phyloP scores from a whole-genome alignment of 371 early-diverging fungal species.

The Funneliformis caledonium region DNA sequence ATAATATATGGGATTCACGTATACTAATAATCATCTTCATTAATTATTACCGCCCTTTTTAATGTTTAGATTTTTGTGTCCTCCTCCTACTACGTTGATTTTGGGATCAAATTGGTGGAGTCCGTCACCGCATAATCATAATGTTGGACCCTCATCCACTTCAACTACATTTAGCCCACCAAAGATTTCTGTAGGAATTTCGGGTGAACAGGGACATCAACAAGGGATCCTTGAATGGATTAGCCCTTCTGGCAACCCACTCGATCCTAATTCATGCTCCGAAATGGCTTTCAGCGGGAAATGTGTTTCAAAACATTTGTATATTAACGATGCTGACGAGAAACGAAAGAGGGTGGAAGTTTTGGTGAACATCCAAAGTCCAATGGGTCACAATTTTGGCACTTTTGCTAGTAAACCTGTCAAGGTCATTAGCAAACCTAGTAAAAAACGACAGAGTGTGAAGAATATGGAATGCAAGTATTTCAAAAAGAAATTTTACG shows the following conservation, averaged over 20 bases:
- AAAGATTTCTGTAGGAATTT: constrained; percentile 48
- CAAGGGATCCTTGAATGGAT: constrained; percentile 53
- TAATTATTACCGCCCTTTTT: constrained; percentile 24
- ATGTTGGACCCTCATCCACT: constrained; percentile 28
- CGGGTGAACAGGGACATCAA: constrained; percentile 49
- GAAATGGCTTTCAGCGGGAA: constrained; percentile 59
- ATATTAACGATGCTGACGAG: constrained; percentile 83
- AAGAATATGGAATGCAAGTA: constrained; percentile 79
- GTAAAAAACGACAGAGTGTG: constrained; percentile 83
- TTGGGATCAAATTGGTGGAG: constrained; percentile 75
- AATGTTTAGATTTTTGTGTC: constrained; percentile 65
- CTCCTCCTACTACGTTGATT: constrained; percentile 81
- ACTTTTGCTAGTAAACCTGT: constrained; percentile 76
- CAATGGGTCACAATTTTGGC: constrained; percentile 64
- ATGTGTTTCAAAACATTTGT: constrained; percentile 83
- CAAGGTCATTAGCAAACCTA: constrained; percentile 88
- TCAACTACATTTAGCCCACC: constrained; percentile 43
- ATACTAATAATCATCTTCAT: constrained; percentile 25
- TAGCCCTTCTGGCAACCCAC: constrained; percentile 44
- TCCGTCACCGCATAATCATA: constrained; percentile 37
- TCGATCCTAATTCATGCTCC: constrained; percentile 46
- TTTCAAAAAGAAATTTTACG: constrained; percentile 18
- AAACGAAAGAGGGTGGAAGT: constrained; percentile 80
- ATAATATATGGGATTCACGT: neutral
- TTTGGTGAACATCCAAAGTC: constrained; percentile 68